Conservation (phyloP, 306 rosid species). For the Luffa acutangula region DNA sequence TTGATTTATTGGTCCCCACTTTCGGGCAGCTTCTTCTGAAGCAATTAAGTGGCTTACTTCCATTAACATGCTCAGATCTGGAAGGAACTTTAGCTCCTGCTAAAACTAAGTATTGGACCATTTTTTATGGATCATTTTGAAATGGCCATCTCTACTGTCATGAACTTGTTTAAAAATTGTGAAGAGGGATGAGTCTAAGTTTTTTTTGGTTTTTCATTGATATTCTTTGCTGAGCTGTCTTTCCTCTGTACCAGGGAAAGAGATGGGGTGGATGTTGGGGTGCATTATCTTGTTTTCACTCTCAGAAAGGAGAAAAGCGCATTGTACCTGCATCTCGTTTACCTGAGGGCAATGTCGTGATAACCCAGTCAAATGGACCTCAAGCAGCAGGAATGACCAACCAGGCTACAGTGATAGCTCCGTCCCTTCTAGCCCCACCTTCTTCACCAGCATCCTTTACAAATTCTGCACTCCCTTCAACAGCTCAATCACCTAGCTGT, state of each 20-base stretch:
- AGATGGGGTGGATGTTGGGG: constrained; percentile 98
- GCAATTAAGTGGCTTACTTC: not conserved
- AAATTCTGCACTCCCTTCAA: constrained; percentile 89
- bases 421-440: constrained; percentile 93
- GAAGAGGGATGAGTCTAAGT: not conserved
- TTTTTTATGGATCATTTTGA: not conserved
- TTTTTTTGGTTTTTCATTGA: not conserved
- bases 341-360: constrained; percentile 56
- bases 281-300: constrained; percentile 79
- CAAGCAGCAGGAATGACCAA: constrained; percentile 54
- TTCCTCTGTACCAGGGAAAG: constrained; percentile 59
- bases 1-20: not conserved
- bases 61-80: constrained; percentile 3
- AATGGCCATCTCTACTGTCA: not conserved
- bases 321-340: constrained; percentile 86
- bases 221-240: not conserved
- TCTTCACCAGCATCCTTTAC: constrained; percentile 96
- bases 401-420: constrained; percentile 70
- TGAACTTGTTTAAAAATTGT: not conserved
- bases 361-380: constrained; percentile 76
- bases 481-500: constrained; percentile 84
- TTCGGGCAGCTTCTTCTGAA: not conserved
- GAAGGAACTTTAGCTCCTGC: not conserved
- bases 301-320: constrained; percentile 91
- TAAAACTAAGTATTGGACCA: not conserved